phyloP scores from a whole-genome alignment of 225 moss, liverwort and hornwort species.

The Thuidium tamariscinum region DNA sequence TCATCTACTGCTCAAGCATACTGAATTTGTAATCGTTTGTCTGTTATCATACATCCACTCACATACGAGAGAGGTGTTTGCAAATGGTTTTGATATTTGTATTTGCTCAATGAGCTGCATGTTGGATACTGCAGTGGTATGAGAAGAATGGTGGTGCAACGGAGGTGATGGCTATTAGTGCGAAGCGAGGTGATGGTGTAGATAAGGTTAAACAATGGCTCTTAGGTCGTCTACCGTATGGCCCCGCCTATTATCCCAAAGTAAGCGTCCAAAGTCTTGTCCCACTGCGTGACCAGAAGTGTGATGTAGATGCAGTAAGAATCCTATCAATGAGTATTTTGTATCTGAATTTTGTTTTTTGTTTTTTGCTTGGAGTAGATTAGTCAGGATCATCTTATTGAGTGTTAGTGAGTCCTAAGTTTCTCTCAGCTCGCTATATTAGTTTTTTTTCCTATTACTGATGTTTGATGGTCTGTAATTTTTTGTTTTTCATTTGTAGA shows the following conservation, averaged over 20 bases:
- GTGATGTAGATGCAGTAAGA: neutral
- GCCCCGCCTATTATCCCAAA: conserved; percentile 83
- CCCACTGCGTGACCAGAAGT: neutral
- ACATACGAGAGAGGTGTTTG: neutral
- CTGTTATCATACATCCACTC: neutral
- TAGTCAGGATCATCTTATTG: too few relatives aligned
- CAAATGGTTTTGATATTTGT: neutral
- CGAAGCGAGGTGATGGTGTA: conserved; percentile 70
- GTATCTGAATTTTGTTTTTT: neutral
- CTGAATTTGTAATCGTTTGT: neutral
- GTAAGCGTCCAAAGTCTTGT: conserved; percentile 17
- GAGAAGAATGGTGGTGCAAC: conserved; percentile 54
- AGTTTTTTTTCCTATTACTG: too few relatives aligned
- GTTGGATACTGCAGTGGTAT: conserved; percentile 50
- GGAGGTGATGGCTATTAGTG: conserved; percentile 69
- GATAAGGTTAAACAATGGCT: conserved; percentile 64
- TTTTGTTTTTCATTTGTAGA: too few relatives aligned
- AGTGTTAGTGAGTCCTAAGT: too few relatives aligned
- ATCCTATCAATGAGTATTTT: neutral
- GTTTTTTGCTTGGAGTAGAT: neutral
- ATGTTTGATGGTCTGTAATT: too few relatives aligned
- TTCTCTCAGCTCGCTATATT: too few relatives aligned
- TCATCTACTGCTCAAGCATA: neutral
- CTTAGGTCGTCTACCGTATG: conserved; percentile 56
- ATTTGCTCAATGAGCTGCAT: neutral